Base-by-base conservation (phyloP, 257 asterid genomes). In the Solanum pennellii region DNA sequence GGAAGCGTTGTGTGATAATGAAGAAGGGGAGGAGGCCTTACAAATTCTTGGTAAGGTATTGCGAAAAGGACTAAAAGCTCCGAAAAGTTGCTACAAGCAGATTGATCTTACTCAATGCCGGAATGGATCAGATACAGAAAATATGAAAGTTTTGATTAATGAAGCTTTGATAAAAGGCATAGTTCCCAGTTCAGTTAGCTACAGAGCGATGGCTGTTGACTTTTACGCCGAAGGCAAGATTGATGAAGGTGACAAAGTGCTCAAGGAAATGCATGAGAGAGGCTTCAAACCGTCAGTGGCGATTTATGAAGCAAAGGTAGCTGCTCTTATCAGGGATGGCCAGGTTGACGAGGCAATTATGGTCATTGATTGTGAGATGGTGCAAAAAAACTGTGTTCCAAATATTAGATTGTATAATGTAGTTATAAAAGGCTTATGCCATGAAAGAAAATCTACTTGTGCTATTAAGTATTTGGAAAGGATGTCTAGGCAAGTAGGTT, bases 41-140 rank as follows among this genome's bases (percentile, higher is more conserved):
- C 92, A 92, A 86, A 77, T 97, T 76, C 99, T 95, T 13, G 90
- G 90, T 68, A 93, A 92, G 89, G 94, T 95, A 80, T 88, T 97
- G 91, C 92, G 89, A 13, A 97, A 95, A 92, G 99, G 98, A 87
- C 96, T 95, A 4, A 94, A 90, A 92, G 94, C 95, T 88, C 98
- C 98, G 6, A 94, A 89, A 87, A 88, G 87, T 82, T 87, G 62
- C 90, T 84, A 86, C 76, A 97, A 91, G 89, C 91, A 91, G 75
- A 88, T 94, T 5, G 96, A 96, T 88, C 92, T 93, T 16, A 84
- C 91, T 88, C 87, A 84, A 47, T 88, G 92, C 76, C 90, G 87
- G 52, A 83, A 83, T 86, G 91, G 88, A 68, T 86, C 72, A 9
- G 94, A 89, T 83, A 83, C 87, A 77, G 37, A 83, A 65, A 68